phyloP scores from a whole-genome alignment of 345 rosid genomes.

The Xanthoceras sorbifolium region DNA sequence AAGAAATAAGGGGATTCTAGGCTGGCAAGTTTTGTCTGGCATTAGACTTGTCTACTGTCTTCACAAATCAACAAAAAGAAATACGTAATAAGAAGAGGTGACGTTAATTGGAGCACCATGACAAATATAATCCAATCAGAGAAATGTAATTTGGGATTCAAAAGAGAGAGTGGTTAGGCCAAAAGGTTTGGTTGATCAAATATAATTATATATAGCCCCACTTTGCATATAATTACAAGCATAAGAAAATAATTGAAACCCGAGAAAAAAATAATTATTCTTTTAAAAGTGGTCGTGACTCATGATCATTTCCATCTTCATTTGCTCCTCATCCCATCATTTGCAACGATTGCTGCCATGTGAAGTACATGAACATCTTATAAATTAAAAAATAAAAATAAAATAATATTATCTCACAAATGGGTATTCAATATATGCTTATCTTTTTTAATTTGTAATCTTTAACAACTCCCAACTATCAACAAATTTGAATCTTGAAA shows the following conservation, averaged over 20 bases:
- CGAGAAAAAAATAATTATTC: constrained; percentile 1
- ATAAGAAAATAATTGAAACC: constrained; percentile 35
- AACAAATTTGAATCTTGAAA: neutral
- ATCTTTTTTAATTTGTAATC: neutral
- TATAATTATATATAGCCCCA: constrained; percentile 42
- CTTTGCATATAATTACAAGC: constrained; percentile 49
- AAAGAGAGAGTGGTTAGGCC: constrained; percentile 35
- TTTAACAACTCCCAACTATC: neutral
- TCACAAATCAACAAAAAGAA: neutral
- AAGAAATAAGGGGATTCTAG: neutral
- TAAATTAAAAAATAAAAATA: neutral
- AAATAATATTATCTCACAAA: neutral
- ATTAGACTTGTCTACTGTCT: neutral
- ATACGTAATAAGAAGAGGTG: constrained; percentile 12
- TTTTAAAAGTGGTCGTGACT: constrained; percentile 22
- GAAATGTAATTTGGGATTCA: constrained; percentile 17
- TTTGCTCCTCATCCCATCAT: constrained; percentile 33
- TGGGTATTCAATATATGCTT: neutral
- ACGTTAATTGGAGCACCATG: constrained; percentile 19
- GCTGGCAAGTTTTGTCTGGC: constrained; percentile 23
- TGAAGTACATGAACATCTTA: constrained; percentile 30
- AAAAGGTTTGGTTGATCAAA: constrained; percentile 26
- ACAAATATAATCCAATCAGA: constrained; percentile 20
- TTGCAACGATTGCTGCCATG: constrained; percentile 39
- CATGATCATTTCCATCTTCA: constrained; percentile 37